phyloP scores from a whole-genome alignment of 2,329 filamentous ascomycete species.

The Penicillium sp. region DNA sequence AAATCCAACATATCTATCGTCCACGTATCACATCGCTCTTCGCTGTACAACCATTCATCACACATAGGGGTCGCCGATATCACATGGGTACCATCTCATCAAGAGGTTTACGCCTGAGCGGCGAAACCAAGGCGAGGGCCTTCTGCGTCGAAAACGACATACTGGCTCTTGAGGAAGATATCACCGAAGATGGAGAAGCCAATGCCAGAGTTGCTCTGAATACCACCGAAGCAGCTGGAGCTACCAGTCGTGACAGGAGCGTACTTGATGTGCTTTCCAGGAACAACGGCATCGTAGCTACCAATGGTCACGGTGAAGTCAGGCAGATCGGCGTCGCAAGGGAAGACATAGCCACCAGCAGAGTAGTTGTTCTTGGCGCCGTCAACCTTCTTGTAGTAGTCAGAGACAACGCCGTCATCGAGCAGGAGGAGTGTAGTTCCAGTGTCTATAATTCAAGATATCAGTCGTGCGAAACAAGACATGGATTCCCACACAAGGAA shows the following conservation, averaged over 20 bases:
- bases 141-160: conserved; percentile 59
- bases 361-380: conserved; percentile 43
- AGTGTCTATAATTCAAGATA: conserved; percentile 44
- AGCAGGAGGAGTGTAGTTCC: conserved; percentile 60
- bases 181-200: conserved; percentile 65
- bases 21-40: conserved; percentile 4
- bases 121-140: conserved; percentile 45
- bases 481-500: neutral
- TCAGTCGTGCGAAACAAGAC: neutral
- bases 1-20: neutral
- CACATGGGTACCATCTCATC: neutral
- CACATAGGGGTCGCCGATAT: neutral
- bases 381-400: conserved; percentile 53
- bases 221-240: conserved; percentile 60
- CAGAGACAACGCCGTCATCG: conserved; percentile 44
- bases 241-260: conserved; percentile 34
- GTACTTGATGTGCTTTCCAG: conserved; percentile 50
- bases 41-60: conserved; percentile 3
- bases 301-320: conserved; percentile 47
- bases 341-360: conserved; percentile 50
- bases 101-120: conserved; percentile 24
- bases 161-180: conserved; percentile 68
- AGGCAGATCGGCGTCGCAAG: conserved; percentile 45
- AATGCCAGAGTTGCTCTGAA: conserved; percentile 56
- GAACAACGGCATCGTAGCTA: conserved; percentile 43